Conservation (phyloP, 257 asterid genomes). For the Linderniella brevidens region DNA sequence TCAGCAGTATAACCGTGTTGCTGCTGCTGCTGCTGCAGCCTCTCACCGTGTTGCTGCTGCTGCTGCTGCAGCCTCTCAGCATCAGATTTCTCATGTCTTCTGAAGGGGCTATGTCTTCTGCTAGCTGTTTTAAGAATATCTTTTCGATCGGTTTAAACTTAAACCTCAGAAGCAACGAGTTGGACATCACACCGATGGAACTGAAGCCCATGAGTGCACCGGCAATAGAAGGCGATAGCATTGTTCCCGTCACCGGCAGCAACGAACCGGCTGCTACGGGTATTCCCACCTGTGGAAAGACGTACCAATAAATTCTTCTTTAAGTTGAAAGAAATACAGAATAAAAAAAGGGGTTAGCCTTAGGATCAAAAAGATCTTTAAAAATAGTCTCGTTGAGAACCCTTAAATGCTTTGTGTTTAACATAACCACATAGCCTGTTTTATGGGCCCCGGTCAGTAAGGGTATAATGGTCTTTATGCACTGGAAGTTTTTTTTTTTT, state of each 20-base stretch:
- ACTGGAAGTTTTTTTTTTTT: no score
- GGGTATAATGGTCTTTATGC: no score
- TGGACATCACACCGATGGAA: constrained; percentile 86
- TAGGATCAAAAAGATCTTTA: no score
- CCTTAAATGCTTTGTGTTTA: no score
- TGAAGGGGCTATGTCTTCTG: constrained; percentile 20
- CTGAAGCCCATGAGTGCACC: constrained; percentile 98
- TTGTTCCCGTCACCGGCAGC: constrained; percentile 76
- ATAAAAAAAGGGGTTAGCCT: neutral
- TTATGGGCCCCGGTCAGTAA: no score
- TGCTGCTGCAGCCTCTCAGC: constrained; percentile 18
- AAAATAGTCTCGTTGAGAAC: no score
- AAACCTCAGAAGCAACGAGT: constrained; percentile 61
- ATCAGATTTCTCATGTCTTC: constrained; percentile 16
- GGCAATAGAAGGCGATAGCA: constrained; percentile 94
- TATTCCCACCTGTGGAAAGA: constrained; percentile 10
- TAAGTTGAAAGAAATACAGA: no score
- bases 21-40: no score
- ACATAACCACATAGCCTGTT: no score
- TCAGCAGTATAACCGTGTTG: no score
- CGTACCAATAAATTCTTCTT: no score
- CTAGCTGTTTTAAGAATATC: constrained; percentile 17
- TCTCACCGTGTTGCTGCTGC: no score
- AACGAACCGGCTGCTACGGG: constrained; percentile 92
- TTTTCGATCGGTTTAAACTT: constrained; percentile 31